Base-by-base conservation (phyloP, 164 flowering plant genomes). In the Kalanchoe fedtschenkoi region DNA sequence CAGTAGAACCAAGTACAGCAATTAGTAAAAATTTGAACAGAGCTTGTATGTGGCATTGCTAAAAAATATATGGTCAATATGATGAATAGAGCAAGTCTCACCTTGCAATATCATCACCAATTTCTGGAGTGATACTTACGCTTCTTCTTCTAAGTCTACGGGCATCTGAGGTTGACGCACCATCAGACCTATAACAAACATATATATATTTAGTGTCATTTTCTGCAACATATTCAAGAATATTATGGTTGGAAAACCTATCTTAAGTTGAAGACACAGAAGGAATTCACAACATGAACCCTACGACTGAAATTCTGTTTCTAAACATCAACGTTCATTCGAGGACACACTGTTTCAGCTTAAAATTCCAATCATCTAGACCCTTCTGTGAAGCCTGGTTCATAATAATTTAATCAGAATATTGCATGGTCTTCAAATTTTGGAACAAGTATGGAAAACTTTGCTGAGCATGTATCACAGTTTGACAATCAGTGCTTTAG, bases 61-160 rank as follows among this genome's bases (percentile, higher is more conserved):
- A 19, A 9, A 44, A 60, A 60, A 19, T n/a, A n/a, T 34, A 34
- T 66, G 64, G 21, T 24, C 30, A 37, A 37, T 37, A 37, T 11
- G 14, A 22, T 24, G 10, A 10, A 15, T 16, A 47, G 60, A 10
- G 67, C 8, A 11, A 58, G 2, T 22, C 56, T 79, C 70, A 92
- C 98, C 98, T 93, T 59, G 85, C 98, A 46, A 93, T 93, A 67
- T 93, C 96, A 79, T 93, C 98, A 51, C 98, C 89, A 80, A 93
- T 93, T 74, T 93, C 99, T 30, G 99, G 99, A 16, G 97, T 90
- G 65, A 93, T 90, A 74, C 97, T 93, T 42, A 88, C 85, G 77
- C 96, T 88, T 68, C 99, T 80, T 72, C 97, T 75, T 74, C 95
- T 77, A 63, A 81, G 57, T 74, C 89, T 76, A 43, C 93, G 95